Base-by-base conservation (phyloP, 164 flowering plant genomes). In the Vitis rupestris region DNA sequence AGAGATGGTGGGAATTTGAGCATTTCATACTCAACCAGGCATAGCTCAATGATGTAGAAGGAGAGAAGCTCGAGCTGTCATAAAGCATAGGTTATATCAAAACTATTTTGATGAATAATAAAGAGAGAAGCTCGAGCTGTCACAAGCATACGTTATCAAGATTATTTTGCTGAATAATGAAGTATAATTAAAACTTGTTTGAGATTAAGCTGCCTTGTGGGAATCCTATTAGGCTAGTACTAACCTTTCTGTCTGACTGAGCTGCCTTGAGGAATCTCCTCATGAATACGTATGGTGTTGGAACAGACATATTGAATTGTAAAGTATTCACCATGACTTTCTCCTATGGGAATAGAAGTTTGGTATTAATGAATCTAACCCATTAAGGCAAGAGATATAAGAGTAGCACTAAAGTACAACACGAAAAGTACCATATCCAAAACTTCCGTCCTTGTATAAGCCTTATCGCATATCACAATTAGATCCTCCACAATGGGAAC, bases 21-120 rank as follows among this genome's bases (percentile, higher is more conserved):
- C 82, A 80, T 83, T 54, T 83, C 79, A 60, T 82, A 83, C 69
- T 85, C 85, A 52, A 85, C 89, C 16, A 82, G 69, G 67, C 78
- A 75, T 0, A 83, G 84, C 78, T 83, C 87, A 23, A 76, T 75
- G 62, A 80, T 62, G 78, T 76, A 81, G 75, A 78, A 85, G 5
- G 84, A 73, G 9, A 85, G 72, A 16, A 78, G 77, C 71, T 82
- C 84, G 17, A 84, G 77, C 82, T 82, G 78, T 13, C 50, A 51
- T 49, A 30, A 44, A 2, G 59, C 8, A n/a, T 23, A 23, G 27
- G 27, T 23, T 23, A 44, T 29, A n/a, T 10, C 19, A n/a, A 17
- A 8, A 62, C 10, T 10, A 10, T 23, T 14, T 27, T 37, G 6
- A 23, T 59, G 10, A 10, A 59, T 27, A 23, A 23, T 1, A 78